A percentile compares a stretch with the other conserved stretches of the same genome.
Conservation (phyloP, 371 early-diverging fungal species). For the Catenaria anguillulae region DNA sequence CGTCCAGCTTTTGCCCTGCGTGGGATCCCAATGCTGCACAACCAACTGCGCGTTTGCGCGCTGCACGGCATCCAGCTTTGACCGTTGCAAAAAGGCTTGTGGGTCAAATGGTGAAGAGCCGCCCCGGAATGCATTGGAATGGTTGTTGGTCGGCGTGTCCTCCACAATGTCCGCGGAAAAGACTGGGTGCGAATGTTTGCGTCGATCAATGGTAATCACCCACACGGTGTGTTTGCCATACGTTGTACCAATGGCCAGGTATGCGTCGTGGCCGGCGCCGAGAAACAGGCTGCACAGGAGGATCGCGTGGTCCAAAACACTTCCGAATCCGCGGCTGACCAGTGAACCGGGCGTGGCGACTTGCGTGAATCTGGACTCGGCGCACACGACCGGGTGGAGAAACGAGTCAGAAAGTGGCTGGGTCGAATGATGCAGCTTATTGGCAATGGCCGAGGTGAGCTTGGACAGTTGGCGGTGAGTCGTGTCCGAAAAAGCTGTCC, state of each 20-base stretch:
- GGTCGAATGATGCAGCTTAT: neutral
- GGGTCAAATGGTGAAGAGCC: too few relatives aligned
- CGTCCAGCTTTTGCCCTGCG: conserved; percentile 13
- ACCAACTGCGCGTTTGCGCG: conserved; percentile 9
- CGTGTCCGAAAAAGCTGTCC: conserved; percentile 5
- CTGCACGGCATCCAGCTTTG: neutral
- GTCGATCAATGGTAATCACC: conserved; percentile 20
- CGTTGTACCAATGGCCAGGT: conserved; percentile 21
- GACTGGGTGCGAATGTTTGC: too few relatives aligned
- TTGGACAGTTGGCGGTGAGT: conserved; percentile 1
- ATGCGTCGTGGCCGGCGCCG: conserved; percentile 20
- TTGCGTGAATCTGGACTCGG: neutral
- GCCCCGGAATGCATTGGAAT: too few relatives aligned
- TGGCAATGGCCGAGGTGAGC: neutral
- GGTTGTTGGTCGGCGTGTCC: too few relatives aligned
- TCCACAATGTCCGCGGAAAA: too few relatives aligned
- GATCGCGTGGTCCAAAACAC: conserved; percentile 20
- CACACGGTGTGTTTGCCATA: conserved; percentile 20
- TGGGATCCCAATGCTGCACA: conserved; percentile 21
- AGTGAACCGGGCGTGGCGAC: conserved; percentile 2
- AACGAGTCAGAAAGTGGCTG: neutral
- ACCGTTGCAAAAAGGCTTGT: neutral
- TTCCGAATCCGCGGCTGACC: conserved; percentile 13
- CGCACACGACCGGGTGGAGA: neutral
- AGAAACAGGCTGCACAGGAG: conserved; percentile 20